Conservation (phyloP, 2,329 filamentous ascomycete species). For the Colletotrichum phormii region DNA sequence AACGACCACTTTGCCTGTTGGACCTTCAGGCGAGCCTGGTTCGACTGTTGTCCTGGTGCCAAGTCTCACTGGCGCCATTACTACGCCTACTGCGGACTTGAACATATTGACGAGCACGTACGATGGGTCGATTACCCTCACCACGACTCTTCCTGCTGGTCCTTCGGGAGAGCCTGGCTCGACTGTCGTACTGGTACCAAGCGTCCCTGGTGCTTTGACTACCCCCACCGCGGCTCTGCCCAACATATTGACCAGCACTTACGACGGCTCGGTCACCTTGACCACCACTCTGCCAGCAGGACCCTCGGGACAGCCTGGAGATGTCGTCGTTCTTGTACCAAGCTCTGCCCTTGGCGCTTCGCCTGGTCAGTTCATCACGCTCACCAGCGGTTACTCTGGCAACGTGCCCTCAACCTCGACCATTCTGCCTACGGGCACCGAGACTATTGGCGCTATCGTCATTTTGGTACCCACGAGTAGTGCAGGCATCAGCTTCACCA, state of each 20-base stretch:
- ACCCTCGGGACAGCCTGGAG: slow-evolving; percentile 1
- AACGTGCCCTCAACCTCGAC: neutral
- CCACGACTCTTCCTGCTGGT: neutral
- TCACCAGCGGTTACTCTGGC: slow-evolving; percentile 11
- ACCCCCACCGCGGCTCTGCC: neutral
- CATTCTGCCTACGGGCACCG: slow-evolving; percentile 17
- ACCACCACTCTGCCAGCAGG: slow-evolving; percentile 11
- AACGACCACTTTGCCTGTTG: neutral
- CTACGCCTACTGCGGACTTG: neutral
- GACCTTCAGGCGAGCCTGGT: neutral
- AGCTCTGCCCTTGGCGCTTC: neutral
- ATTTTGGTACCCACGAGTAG: slow-evolving; percentile 8
- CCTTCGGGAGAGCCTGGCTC: neutral
- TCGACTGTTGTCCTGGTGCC: neutral
- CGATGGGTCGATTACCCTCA: slow-evolving; percentile 1
- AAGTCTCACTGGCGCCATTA: neutral
- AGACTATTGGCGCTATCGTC: slow-evolving; percentile 3
- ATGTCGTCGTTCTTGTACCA: neutral
- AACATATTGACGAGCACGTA: slow-evolving; percentile 9
- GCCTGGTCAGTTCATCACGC: neutral
- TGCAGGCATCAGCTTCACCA: slow-evolving; percentile 11
- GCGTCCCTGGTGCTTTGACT: neutral
- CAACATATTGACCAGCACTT: slow-evolving; percentile 12
- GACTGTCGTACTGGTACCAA: slow-evolving; percentile 6
- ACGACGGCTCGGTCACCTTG: slow-evolving; percentile 8